A percentile compares a stretch with the other conserved stretches of the same genome.
phyloP scores from a whole-genome alignment of 306 rosid genomes.

The Psophocarpus tetragonolobus region DNA sequence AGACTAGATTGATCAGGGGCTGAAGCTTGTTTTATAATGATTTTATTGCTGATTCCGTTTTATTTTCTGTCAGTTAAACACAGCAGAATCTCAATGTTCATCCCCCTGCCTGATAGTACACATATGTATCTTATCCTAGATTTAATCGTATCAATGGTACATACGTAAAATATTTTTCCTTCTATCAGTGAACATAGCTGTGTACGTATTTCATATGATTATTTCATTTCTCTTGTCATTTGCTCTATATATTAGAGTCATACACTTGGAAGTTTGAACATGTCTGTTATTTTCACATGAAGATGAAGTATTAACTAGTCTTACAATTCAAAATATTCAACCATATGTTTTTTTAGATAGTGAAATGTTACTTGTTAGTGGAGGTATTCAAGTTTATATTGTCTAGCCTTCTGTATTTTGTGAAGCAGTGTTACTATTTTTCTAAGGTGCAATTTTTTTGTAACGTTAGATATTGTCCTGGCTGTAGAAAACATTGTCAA shows the following conservation, averaged over 20 bases:
- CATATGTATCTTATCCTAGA: neutral
- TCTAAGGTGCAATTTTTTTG: neutral
- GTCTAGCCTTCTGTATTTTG: neutral
- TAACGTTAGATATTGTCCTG: neutral
- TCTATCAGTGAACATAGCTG: neutral
- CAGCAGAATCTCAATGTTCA: neutral
- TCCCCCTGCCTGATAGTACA: neutral
- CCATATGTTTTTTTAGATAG: too few species aligned
- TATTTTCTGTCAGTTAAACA: neutral
- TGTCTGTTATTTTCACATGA: too few species aligned
- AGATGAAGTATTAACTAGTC: neutral
- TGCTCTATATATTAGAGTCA: neutral
- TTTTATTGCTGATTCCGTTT: neutral
- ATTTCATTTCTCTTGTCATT: neutral
- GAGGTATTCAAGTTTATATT: neutral
- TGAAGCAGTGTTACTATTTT: neutral
- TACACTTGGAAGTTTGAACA: neutral
- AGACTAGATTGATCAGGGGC: neutral
- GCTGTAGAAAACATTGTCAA: neutral
- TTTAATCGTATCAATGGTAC: neutral
- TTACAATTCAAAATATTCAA: neutral
- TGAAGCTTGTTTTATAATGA: neutral
- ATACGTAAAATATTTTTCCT: neutral
- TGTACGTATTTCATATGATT: neutral
- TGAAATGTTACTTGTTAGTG: too few species aligned